A percentile compares a stretch with the other conserved stretches of the same genome.
These are phyloP conservation scores for Bacidia gigantensis DNA, from an alignment of 495 filamentous ascomycete genomes.

Conservation along the genomic window DNA sequence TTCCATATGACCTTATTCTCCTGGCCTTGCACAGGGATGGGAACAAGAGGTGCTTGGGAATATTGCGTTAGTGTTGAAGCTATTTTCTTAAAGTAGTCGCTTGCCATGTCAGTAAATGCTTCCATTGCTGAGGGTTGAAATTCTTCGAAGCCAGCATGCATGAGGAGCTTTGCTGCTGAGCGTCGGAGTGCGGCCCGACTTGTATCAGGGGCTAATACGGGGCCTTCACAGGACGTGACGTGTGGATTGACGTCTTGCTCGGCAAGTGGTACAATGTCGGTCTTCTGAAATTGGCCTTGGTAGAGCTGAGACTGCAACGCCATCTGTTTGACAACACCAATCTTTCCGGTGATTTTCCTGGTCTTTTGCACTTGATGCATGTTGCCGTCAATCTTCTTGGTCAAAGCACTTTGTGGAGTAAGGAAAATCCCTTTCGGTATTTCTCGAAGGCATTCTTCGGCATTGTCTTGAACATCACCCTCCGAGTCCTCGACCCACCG, in stretches of 20 bases:
- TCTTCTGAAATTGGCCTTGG: slow-evolving; percentile 95
- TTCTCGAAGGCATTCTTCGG: slow-evolving; percentile 65
- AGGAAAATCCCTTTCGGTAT: slow-evolving; percentile 62
- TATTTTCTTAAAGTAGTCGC: slow-evolving; percentile 78
- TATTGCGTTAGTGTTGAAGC: slow-evolving; percentile 66
- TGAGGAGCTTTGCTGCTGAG: slow-evolving; percentile 86
- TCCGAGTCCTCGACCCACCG: slow-evolving; percentile 79
- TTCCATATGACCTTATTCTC: slow-evolving; percentile 39
- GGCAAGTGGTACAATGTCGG: slow-evolving; percentile 78
- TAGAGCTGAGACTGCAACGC: slow-evolving; percentile 97
- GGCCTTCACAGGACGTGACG: slow-evolving; percentile 74
- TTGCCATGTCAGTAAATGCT: slow-evolving; percentile 75
- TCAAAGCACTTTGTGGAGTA: slow-evolving; percentile 60
- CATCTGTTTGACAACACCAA: slow-evolving; percentile 98
- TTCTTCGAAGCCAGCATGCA: slow-evolving; percentile 94
- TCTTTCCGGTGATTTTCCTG: slow-evolving; percentile 87
- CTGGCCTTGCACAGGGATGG: slow-evolving; percentile 15
- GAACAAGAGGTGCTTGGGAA: slow-evolving; percentile 62
- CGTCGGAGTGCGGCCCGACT: slow-evolving; percentile 75
- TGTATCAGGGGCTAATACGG: slow-evolving; percentile 67
- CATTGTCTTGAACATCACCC: slow-evolving; percentile 71
- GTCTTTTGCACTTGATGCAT: slow-evolving; percentile 95
- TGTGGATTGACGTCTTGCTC: slow-evolving; percentile 75
- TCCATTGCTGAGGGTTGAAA: slow-evolving; percentile 91
- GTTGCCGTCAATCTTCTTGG: slow-evolving; percentile 75